Conservation (phyloP, 2,329 filamentous ascomycete species). For the Fusarium piperis region DNA sequence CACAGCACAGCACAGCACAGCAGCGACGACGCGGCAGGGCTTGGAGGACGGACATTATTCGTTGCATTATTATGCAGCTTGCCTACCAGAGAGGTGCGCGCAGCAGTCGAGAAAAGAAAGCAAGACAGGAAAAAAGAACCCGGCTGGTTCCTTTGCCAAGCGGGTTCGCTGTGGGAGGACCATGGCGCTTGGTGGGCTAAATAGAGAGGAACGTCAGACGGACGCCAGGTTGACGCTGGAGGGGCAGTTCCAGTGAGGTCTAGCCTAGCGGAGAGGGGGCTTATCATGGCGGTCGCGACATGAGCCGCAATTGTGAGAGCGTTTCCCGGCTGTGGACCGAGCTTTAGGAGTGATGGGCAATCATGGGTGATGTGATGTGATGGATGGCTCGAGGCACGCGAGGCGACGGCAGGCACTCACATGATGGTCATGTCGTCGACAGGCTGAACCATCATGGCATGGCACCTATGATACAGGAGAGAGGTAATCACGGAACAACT, state of each 20-base stretch:
- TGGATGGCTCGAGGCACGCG: constrained; percentile 29
- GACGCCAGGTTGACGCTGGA: constrained; percentile 29
- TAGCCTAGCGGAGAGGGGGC: not conserved
- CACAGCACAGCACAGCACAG: constrained; percentile 3
- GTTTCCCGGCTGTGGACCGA: not conserved
- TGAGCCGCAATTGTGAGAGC: not conserved
- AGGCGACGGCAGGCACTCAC: constrained; percentile 30
- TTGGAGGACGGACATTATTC: constrained; percentile 12
- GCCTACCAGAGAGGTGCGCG: constrained; percentile 10
- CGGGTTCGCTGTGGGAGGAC: not conserved
- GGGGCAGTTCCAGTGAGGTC: not conserved
- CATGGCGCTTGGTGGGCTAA: not conserved
- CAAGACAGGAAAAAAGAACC: not conserved
- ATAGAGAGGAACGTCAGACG: constrained; percentile 24
- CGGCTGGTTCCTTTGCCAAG: constrained; percentile 12
- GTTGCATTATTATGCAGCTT: constrained; percentile 22
- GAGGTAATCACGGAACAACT: not conserved
- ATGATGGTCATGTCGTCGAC: constrained; percentile 37
- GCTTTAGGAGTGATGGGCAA: not conserved
- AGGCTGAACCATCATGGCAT: constrained; percentile 31
- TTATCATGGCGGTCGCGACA: not conserved
- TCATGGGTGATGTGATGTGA: constrained; percentile 20
- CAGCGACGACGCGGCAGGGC: not conserved
- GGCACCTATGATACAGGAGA: not conserved
- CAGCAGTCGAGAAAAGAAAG: not conserved